Evolutionary conservation across 371 early-diverging fungal species (phyloP), one percentile per base, ranked within the genome.

Genomic region (Dichotomocladium elegans): DNA sequence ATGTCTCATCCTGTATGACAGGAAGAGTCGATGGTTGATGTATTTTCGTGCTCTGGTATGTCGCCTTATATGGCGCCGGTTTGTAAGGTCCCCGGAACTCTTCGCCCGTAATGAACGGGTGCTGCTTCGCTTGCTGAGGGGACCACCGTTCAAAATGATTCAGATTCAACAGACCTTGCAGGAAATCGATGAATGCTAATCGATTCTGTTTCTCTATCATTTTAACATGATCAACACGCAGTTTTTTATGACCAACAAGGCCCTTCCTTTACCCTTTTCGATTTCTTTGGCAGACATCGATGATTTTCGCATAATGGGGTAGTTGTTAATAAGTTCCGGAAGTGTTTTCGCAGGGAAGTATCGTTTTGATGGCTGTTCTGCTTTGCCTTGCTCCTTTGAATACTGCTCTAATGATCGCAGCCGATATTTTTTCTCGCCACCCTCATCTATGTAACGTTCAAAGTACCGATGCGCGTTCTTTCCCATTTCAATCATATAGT

Each of bases 121-220:
- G 99, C 62, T 87, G 66, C 25, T 85, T 80, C 3, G 99, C 99
- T 66, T 98, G 95, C 35, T 90, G 92, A 2, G 99, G 96, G 1
- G 93, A 87, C 95, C 95, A 95, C 43, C 99, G 81, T 63, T 91
- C 93, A 47, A 92, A 80, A 3, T 97, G 97, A 53, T 98, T 95
- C 21, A 97, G 57, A 45, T 88, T 86, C 45, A 98, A 70, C 14
- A 95, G 66, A 4, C 95, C 95, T 41, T 83, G 80, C 22, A 97
- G 58, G 62, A 98, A 98, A 71, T 98, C 96, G 42, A 93, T 81
- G 43, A 98, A 87, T 0, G 86, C 80, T 7, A 70, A 44, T 30
- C 93, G 72, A 64, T 73, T 76, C 48, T 77, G 72, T 70, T 77
- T 85, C 74, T 93, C 93, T 85, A 45, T 52, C 46, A 47, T 51